phyloP scores from a whole-genome alignment of 352 stramenopile species.

The Phytophthora hybrid region DNA sequence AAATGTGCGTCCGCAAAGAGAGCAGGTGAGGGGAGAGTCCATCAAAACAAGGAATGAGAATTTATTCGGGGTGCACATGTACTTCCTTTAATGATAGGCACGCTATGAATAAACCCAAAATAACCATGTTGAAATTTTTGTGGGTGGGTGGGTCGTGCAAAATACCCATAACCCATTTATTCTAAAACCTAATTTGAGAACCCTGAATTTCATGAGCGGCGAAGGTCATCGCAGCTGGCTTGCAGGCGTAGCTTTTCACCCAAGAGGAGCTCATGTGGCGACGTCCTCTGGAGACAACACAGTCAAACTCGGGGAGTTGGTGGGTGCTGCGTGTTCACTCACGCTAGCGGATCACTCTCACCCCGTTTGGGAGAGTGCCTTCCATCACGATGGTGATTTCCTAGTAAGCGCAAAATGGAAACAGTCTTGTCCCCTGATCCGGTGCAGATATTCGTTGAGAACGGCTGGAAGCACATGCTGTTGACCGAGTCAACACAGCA shows the following conservation, averaged over 20 bases:
- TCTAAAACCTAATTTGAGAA: too few species aligned
- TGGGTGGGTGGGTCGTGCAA: too few species aligned
- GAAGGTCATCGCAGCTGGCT: slow-evolving; percentile 94
- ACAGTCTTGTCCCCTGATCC: slow-evolving; percentile 96
- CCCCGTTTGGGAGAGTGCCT: slow-evolving; percentile 93
- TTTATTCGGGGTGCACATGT: too few species aligned
- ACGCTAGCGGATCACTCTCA: slow-evolving; percentile 94
- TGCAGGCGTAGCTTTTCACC: slow-evolving; percentile 92
- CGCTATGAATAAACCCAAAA: too few species aligned
- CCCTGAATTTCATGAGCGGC: slow-evolving; percentile 91
- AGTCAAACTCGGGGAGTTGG: slow-evolving; percentile 96
- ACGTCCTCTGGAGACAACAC: slow-evolving; percentile 94
- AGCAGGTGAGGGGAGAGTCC: too few species aligned
- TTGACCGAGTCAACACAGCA: slow-evolving; percentile 94
- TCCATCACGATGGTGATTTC: slow-evolving; percentile 95
- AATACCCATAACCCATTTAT: too few species aligned
- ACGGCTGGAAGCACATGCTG: slow-evolving; percentile 93
- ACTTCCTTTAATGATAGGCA: too few species aligned
- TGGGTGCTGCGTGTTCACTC: slow-evolving; percentile 85
- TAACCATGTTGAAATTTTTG: too few species aligned
- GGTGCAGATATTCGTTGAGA: slow-evolving; percentile 93
- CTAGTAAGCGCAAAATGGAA: slow-evolving; percentile 91
- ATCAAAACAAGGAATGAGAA: too few species aligned
- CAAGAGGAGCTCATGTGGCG: slow-evolving; percentile 91
- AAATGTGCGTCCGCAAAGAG: too few species aligned